Evolutionary conservation across 768 basidiomycete species (phyloP).

Genomic region (Trametes gibbosa): DNA sequence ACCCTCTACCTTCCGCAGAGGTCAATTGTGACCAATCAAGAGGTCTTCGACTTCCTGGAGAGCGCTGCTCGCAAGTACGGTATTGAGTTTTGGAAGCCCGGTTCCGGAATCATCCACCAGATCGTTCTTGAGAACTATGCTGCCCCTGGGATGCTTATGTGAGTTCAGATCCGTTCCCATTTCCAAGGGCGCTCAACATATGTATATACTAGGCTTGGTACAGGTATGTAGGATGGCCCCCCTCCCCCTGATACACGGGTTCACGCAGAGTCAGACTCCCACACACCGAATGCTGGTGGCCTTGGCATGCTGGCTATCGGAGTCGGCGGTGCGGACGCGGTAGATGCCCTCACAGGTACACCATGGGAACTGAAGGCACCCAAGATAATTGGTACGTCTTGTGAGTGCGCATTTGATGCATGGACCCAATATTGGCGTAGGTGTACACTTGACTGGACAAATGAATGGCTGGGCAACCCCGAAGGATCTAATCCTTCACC

Average conservation of each 20-base stretch:
- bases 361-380: conserved; percentile 98
- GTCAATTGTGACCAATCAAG: conserved; percentile 85
- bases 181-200: conserved; percentile 4
- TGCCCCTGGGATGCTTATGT: conserved; percentile 93
- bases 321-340: conserved; percentile 98
- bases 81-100: conserved; percentile 98
- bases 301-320: conserved; percentile 96
- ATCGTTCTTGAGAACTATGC: conserved; percentile 98
- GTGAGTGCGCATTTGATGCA: not conserved
- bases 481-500: conserved; percentile 93
- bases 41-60: conserved; percentile 96
- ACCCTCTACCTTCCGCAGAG: conserved; percentile 42
- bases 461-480: conserved; percentile 91
- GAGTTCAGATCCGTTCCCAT: conserved; percentile 23
- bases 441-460: conserved; percentile 84
- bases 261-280: conserved; percentile 62
- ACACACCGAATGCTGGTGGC: conserved; percentile 98
- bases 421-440: conserved; percentile 34
- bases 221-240: conserved; percentile 47
- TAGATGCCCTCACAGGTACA: conserved; percentile 96
- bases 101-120: conserved; percentile 94
- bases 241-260: not conserved
- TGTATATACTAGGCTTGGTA: conserved; percentile 61
- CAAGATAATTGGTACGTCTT: conserved; percentile 63
- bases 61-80: conserved; percentile 89